Conservation (phyloP, 257 asterid genomes). For the Verbena officinalis region DNA sequence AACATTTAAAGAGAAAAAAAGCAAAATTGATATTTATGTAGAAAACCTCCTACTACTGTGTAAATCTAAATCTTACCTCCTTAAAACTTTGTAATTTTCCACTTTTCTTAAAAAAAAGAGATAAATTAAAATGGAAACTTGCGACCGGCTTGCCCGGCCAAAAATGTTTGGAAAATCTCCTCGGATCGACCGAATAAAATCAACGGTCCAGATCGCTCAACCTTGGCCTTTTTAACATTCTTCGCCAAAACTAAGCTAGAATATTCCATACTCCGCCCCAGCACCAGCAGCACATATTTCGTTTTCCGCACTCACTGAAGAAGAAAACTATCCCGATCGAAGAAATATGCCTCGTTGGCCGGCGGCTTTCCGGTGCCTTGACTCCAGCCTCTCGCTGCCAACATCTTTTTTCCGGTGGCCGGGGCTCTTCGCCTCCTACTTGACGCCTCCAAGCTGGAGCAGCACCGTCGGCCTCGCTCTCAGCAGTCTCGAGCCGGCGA, state of each 20-base stretch:
- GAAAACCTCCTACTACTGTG: too few species aligned
- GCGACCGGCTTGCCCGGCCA: slow-evolving; percentile 30
- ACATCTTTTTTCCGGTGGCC: slow-evolving; percentile 57
- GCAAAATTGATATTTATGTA: neutral
- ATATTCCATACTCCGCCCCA: too few species aligned
- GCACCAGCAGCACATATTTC: neutral
- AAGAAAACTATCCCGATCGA: neutral
- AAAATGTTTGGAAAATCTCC: slow-evolving; percentile 22
- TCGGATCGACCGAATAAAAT: slow-evolving; percentile 20
- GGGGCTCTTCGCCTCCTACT: slow-evolving; percentile 44
- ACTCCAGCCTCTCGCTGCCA: slow-evolving; percentile 41
- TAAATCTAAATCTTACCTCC: too few species aligned
- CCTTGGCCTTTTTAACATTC: neutral
- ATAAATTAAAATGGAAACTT: neutral
- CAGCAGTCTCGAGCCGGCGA: slow-evolving; percentile 28
- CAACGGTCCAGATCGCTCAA: slow-evolving; percentile 39
- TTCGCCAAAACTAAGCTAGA: slow-evolving; percentile 20
- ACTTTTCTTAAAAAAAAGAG: too few species aligned
- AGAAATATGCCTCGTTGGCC: slow-evolving; percentile 39
- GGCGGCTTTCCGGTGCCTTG: slow-evolving; percentile 42
- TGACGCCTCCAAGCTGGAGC: slow-evolving; percentile 46
- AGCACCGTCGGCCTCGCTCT: slow-evolving; percentile 31
- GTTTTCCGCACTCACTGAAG: neutral
- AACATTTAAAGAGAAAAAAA: slow-evolving; percentile 9
- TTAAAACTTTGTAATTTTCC: neutral